Evolutionary conservation across 2,329 filamentous ascomycete genomes (phyloP), one percentile per base, ranked within the genome.

Genomic region (Clonostachys solani): DNA sequence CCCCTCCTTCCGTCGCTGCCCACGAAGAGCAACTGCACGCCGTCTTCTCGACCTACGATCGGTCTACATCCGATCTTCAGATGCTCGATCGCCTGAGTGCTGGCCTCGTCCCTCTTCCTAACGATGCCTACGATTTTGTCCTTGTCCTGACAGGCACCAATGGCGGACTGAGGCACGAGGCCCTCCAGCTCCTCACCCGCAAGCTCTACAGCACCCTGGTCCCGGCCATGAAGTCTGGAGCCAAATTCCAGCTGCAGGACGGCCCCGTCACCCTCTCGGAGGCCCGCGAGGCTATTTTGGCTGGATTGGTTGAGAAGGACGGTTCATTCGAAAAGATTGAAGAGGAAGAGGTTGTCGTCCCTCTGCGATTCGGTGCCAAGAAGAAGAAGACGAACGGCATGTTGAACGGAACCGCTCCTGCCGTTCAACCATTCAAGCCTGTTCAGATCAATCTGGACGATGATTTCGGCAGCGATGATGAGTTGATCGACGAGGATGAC

Each of bases 31-130:
- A 83, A 58, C 78, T 97, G 54, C 80, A 83, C 54, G 72, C 74
- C 55, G 75, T 94, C 52, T 81, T 95, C 59, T 75, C 83, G 49
- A 74, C 82, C 48, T 84, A 89, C 71, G 84, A 94, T 65, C 86
- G 90, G 61, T 72, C 78, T 53, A 74, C 79, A 42, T 92, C 91
- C 52, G 94, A 99, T 63, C 77, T 99, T 46, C 94, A 97, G 68
- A 99, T 99, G 94, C 87, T 99, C 51, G 94, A 99, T 71, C 89
- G 94, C 45, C 80, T 99, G 38, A 83, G 88, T 3, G 81, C 88
- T 35, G 90, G 90, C 51, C 76, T 96, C 36, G 89, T 94, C 48
- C 74, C 83, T 8, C 83, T 99, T 1, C 87, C 92, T 2, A 57
- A 80, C 46, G 73, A 81, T 43, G 87, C 88, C 47, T 99, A 99